Evolutionary conservation across 2,329 filamentous ascomycete species (phyloP).

Genomic region (Diaporthe amygdali): DNA sequence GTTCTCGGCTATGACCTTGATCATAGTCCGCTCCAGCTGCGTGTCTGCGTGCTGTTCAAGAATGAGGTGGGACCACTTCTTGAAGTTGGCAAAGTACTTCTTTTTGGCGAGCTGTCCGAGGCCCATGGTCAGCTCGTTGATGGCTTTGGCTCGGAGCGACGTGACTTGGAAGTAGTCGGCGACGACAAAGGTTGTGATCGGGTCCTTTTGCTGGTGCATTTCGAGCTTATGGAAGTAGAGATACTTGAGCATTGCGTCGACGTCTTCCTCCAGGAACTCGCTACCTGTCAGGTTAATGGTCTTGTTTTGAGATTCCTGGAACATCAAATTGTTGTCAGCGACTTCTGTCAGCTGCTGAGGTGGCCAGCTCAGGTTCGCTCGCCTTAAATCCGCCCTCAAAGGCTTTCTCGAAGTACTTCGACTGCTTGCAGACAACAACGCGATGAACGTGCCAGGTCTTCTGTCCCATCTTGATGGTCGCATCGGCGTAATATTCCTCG

Average conservation of each 20-base stretch:
- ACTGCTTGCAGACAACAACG: neutral
- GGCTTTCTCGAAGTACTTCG: neutral
- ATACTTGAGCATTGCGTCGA: neutral
- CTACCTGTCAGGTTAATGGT: neutral
- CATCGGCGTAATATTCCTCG: neutral
- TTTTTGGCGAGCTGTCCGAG: neutral
- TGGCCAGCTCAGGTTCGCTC: fast-evolving
- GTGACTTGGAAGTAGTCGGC: constrained; percentile 15
- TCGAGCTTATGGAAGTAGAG: neutral
- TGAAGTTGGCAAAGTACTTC: neutral
- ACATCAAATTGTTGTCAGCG: neutral
- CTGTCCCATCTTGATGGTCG: neutral
- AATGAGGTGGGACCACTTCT: neutral
- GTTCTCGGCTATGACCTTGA: neutral
- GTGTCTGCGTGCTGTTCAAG: neutral
- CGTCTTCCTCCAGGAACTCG: neutral
- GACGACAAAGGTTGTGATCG: neutral
- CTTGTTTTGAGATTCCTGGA: neutral
- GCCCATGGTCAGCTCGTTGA: neutral
- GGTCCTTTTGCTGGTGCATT: neutral
- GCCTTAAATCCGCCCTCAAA: neutral
- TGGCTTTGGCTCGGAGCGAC: neutral
- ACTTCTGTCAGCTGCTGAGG: no score
- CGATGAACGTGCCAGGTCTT: constrained; percentile 6
- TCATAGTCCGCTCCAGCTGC: neutral